Evolutionary conservation across 805 yeast species (phyloP).

Genomic region (Cyberlindnera xishuangbannaensis): DNA sequence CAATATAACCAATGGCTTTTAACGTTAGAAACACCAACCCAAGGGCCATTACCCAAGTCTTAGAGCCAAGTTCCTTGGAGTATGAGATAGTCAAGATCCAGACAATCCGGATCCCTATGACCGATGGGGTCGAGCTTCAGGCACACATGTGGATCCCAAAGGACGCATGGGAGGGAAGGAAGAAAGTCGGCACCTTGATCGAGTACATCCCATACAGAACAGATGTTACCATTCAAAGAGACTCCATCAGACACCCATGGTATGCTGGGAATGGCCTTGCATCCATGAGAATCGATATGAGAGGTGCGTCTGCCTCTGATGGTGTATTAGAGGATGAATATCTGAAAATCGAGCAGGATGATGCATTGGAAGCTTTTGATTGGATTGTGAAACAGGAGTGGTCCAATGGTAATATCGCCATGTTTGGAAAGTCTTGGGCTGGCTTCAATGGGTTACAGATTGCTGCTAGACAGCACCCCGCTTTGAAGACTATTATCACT

Average conservation of each 20-base stretch:
- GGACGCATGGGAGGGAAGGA: constrained; percentile 25
- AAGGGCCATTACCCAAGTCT: constrained; percentile 19
- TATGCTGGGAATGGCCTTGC: constrained; percentile 43
- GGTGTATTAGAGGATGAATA: constrained; percentile 38
- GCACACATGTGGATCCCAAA: constrained; percentile 42
- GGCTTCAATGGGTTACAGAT: constrained; percentile 42
- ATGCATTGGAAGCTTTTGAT: constrained; percentile 36
- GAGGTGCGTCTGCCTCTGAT: constrained; percentile 41
- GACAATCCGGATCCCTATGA: constrained; percentile 32
- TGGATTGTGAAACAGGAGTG: constrained; percentile 36
- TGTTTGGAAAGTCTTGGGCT: constrained; percentile 47
- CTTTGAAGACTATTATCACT: constrained; percentile 37
- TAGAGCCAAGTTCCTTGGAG: constrained; percentile 27
- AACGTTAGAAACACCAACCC: constrained; percentile 33
- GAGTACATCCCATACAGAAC: constrained; percentile 44
- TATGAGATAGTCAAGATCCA: constrained; percentile 29
- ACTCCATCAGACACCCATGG: constrained; percentile 39
- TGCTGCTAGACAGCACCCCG: constrained; percentile 42
- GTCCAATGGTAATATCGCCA: constrained; percentile 42
- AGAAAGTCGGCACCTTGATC: constrained; percentile 33
- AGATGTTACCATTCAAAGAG: constrained; percentile 39
- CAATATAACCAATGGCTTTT: constrained; percentile 43
- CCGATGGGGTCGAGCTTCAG: constrained; percentile 33
- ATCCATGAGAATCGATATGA: constrained; percentile 40
- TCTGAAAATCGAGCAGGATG: constrained; percentile 38